Evolutionary conservation across 495 filamentous ascomycete species (phyloP).

Genomic region (Copromyces sp.): DNA sequence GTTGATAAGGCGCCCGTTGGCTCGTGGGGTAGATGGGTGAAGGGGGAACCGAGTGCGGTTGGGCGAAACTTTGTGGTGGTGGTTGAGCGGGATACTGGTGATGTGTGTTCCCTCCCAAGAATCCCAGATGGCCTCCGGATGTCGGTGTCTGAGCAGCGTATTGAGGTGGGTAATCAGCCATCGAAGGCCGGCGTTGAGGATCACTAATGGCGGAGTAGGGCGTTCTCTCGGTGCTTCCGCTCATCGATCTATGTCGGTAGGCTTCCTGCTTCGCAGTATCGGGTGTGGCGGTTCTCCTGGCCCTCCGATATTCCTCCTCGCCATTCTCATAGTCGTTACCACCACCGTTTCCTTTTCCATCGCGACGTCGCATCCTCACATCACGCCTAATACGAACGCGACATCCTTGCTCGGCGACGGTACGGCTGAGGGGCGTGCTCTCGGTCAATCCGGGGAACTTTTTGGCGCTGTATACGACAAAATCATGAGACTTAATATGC

Average conservation of each 20-base stretch:
- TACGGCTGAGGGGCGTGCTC: conserved; percentile 78
- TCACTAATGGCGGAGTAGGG: conserved; percentile 31
- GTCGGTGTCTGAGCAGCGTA: conserved; percentile 29
- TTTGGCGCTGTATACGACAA: conserved; percentile 92
- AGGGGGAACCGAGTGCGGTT: conserved; percentile 36
- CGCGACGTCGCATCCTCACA: conserved; percentile 89
- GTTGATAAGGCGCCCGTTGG: conserved; percentile 10
- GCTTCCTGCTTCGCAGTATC: conserved; percentile 45
- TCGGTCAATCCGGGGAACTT: conserved; percentile 94
- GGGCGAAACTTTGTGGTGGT: conserved; percentile 37
- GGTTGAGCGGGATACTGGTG: conserved; percentile 21
- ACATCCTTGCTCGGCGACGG: conserved; percentile 93
- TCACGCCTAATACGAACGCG: conserved; percentile 93
- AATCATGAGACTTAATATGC: conserved; percentile 80
- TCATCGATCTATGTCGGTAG: conserved; percentile 63
- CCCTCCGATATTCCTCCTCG: conserved; percentile 54
- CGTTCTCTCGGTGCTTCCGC: conserved; percentile 51
- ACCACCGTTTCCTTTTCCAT: conserved; percentile 48
- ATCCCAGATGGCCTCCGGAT: conserved; percentile 26
- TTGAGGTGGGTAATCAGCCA: conserved; percentile 39
- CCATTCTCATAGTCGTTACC: conserved; percentile 56
- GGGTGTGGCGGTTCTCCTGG: conserved; percentile 47
- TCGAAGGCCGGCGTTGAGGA: conserved; percentile 45
- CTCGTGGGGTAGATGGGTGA: conserved; percentile 31
- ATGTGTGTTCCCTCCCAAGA: conserved; percentile 19